Percentiles rank a stretch among this genome's conserved stretches.
phyloP scores from a whole-genome alignment of 352 stramenopile genomes.

The Phytophthora pseudosyringae region DNA sequence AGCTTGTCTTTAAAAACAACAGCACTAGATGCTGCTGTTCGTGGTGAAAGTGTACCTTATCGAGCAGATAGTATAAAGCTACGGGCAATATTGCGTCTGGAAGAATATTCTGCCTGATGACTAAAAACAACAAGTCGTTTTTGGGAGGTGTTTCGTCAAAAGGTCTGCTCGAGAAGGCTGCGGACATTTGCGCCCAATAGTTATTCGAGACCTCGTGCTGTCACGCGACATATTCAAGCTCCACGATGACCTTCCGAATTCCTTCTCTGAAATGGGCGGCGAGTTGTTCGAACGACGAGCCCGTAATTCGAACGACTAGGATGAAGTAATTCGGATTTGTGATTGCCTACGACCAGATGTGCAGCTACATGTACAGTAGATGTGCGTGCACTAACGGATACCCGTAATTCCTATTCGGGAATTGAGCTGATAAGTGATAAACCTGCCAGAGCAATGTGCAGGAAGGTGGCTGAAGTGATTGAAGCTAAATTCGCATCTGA shows the following conservation, averaged over 20 bases:
- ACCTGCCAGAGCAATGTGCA: conserved; percentile 6
- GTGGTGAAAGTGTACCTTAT: no score
- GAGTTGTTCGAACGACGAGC: conserved; percentile 15
- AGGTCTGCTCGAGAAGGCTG: conserved; percentile 22
- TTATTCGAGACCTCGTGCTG: conserved; percentile 35
- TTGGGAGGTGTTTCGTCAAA: conserved; percentile 31
- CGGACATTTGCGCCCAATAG: conserved; percentile 31
- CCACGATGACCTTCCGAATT: conserved; percentile 37
- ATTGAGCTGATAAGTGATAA: not conserved
- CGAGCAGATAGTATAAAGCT: no score
- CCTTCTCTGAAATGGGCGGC: conserved; percentile 40
- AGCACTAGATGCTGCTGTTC: conserved; percentile 8
- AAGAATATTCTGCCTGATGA: no score
- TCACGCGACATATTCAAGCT: conserved; percentile 44
- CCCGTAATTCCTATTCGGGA: not conserved
- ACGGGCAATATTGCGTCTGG: no score
- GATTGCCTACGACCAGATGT: conserved; percentile 39
- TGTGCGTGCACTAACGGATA: conserved; percentile 9
- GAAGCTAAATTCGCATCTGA: conserved; percentile 26
- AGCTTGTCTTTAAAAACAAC: not conserved
- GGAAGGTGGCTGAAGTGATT: conserved; percentile 16
- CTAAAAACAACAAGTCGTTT: conserved; percentile 26
- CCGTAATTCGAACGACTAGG: conserved; percentile 25
- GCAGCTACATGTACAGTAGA: no score
- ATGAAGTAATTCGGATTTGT: conserved; percentile 36